A percentile compares a stretch with the other conserved stretches of the same genome.
phyloP scores from a whole-genome alignment of 106 monocot genomes.

The Dioscorea alata region DNA sequence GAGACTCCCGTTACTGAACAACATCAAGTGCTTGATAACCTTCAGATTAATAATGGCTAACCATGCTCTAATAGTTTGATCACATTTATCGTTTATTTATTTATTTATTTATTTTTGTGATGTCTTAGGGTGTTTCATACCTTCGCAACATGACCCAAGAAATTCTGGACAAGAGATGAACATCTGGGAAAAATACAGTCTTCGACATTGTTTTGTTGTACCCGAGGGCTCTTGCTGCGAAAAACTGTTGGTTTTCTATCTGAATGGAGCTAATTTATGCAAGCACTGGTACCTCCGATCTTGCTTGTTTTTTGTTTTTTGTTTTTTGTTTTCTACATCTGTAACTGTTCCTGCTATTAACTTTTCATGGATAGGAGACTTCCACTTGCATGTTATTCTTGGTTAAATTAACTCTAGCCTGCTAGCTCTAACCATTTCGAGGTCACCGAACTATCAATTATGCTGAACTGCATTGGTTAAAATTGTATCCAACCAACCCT shows the following conservation, averaged over 20 bases:
- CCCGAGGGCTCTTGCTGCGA: conserved; percentile 55
- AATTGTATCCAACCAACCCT: no score
- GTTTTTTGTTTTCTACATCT: not conserved
- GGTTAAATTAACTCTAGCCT: not conserved
- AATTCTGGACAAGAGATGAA: conserved; percentile 42
- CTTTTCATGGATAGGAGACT: not conserved
- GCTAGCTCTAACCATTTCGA: no score
- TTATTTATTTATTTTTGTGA: no score
- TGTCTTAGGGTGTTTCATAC: conserved; percentile 43
- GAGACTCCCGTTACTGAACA: no score
- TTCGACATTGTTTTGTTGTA: conserved; percentile 55
- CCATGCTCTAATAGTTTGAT: no score
- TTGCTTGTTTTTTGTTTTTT: not conserved
- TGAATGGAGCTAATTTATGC: no score
- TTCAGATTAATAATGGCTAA: no score
- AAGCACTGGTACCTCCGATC: not conserved
- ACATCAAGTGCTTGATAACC: no score
- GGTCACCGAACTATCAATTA: no score
- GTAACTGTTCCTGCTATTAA: not conserved
- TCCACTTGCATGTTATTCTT: not conserved
- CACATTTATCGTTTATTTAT: no score
- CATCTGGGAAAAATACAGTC: conserved; percentile 77
- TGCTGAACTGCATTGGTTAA: no score
- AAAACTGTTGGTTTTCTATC: no score
- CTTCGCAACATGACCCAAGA: conserved; percentile 39